phyloP scores from a whole-genome alignment of 306 rosid genomes.

The Gastrolobium villosum region DNA sequence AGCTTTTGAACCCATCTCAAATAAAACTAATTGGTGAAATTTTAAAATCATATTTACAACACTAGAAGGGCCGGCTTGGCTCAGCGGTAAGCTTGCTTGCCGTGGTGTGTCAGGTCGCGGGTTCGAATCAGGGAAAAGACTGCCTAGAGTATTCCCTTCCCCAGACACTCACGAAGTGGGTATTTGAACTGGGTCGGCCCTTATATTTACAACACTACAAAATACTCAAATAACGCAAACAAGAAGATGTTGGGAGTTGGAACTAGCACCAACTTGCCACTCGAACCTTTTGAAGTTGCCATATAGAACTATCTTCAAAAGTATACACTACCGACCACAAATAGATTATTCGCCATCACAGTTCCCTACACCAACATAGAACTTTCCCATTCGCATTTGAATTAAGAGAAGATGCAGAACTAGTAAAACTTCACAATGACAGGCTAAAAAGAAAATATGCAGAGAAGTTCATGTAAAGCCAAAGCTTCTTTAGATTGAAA shows the following conservation, averaged over 20 bases:
- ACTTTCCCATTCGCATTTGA: constrained; percentile 12
- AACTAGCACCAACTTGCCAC: constrained; percentile 34
- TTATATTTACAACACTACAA: not conserved
- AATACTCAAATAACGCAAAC: not conserved
- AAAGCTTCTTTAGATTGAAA: constrained; percentile 16
- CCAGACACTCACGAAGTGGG: too few species aligned
- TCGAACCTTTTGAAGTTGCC: constrained; percentile 19
- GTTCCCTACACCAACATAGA: not conserved
- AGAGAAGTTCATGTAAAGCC: not conserved
- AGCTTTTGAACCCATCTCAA: constrained; percentile 24
- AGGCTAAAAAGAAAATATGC: constrained; percentile 4
- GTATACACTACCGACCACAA: constrained; percentile 20
- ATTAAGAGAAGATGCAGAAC: constrained; percentile 23
- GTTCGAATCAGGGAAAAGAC: too few species aligned
- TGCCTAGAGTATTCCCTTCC: too few species aligned
- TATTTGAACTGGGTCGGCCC: too few species aligned
- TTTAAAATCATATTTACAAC: not conserved
- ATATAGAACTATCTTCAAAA: constrained; percentile 10
- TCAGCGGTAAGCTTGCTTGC: too few species aligned
- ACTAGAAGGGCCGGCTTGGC: too few species aligned
- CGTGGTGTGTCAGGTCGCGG: too few species aligned
- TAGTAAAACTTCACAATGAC: constrained; percentile 21
- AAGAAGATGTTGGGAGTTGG: not conserved
- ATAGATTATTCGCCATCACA: not conserved
- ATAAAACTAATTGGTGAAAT: constrained; percentile 14